Evolutionary conservation across 2,329 filamentous ascomycete species (phyloP), one percentile per base, ranked within the genome.

Genomic region (Oidium heveae): DNA sequence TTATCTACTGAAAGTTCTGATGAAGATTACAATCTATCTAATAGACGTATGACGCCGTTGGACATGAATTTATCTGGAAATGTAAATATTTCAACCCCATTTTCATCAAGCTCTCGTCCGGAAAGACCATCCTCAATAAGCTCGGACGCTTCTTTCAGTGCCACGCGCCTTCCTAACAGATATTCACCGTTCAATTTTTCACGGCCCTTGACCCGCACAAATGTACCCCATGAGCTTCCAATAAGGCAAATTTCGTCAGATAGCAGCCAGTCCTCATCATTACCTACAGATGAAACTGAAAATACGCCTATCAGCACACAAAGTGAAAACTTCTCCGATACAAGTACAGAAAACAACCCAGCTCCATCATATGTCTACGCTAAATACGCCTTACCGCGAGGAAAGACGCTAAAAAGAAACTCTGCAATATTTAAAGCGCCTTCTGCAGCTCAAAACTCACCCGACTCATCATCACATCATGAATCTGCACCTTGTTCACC

Each of bases 131-230:
- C 87, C 1, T 96, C 91, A 0, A 74, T 86, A 39, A 80, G 80
- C 57, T 96, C 89, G 1, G 86, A 94, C 58, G 76, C 77, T 53
- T 94, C 87, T 1, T 74, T 74, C 47, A 74, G 69, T 51, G 72
- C 75, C 13, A 68, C 67, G 36, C 68, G 71, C 33, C 68, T 87
- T 37, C 78, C 81, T 13, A 76, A 82, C 16, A 41, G 20, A 36
- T 10, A 28, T 12, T 84, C 86, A 0, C 79, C 84, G 0, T 89
- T 93, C 68, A 96, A 98, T 68, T 96, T 96, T 66, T 96, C 91
- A 0, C 77, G 91, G 46, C 91, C 91, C 0, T 69, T 94, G 57
- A 95, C 89, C 66, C 75, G 82, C 63, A 76, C 79, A 57, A 79
- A 78, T 57, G 79, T 75, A 16, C 69, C 74, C 43, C 61, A 62